These are phyloP conservation scores for Yamadazyma akitaensis DNA, from an alignment of 805 yeast species.

Conservation along the genomic window DNA sequence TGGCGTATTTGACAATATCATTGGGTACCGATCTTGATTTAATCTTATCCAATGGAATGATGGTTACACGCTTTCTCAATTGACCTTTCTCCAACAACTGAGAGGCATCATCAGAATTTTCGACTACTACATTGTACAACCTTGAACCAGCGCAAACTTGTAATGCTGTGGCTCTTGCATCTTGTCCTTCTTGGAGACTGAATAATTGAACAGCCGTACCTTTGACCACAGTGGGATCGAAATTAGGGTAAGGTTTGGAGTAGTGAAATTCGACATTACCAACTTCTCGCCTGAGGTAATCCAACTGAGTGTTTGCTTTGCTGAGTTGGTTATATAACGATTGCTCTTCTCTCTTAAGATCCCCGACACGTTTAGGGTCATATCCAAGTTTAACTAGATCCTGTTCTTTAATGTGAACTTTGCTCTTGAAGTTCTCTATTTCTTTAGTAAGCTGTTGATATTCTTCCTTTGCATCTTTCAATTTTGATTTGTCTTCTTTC, in stretches of 20 bases:
- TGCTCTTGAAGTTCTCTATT: slow-evolving; percentile 40
- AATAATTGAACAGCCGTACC: slow-evolving; percentile 92
- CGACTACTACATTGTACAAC: slow-evolving; percentile 87
- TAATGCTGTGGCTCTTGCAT: slow-evolving; percentile 71
- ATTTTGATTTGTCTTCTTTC: slow-evolving; percentile 44
- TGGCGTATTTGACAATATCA: slow-evolving; percentile 60
- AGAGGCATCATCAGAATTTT: slow-evolving; percentile 80
- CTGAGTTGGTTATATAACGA: slow-evolving; percentile 43
- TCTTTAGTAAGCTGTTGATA: slow-evolving; percentile 39
- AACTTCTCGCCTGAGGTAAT: slow-evolving; percentile 56
- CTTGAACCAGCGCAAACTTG: slow-evolving; percentile 95
- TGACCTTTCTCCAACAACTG: slow-evolving; percentile 75
- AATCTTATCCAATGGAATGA: slow-evolving; percentile 88
- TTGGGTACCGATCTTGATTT: slow-evolving; percentile 54
- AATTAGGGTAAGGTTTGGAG: slow-evolving; percentile 57
- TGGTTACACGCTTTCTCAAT: slow-evolving; percentile 77
- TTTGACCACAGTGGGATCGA: slow-evolving; percentile 61
- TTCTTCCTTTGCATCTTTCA: slow-evolving; percentile 52
- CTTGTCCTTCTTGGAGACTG: slow-evolving; percentile 51
- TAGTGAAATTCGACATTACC: slow-evolving; percentile 77
- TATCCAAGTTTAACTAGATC: slow-evolving; percentile 54
- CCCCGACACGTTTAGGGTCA: slow-evolving; percentile 43
- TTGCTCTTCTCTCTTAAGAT: slow-evolving; percentile 46
- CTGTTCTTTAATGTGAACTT: slow-evolving; percentile 35
- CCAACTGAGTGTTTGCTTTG: slow-evolving; percentile 45